Conservation (phyloP, 2,329 filamentous ascomycete genomes). For the Penicillium decumbens region DNA sequence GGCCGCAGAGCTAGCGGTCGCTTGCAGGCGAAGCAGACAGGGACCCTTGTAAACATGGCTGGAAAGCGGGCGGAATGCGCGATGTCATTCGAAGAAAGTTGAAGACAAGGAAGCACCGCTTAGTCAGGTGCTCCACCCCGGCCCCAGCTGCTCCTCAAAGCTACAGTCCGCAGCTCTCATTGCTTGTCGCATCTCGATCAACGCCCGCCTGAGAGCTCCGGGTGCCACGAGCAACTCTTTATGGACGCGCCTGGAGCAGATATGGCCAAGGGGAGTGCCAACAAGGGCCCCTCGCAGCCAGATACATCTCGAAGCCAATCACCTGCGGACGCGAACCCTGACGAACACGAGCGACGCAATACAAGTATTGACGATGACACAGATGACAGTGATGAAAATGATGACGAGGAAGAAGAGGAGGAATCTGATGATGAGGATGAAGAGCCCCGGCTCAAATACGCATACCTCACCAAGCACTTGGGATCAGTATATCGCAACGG, state of each 20-base stretch:
- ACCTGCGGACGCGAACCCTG: constrained; percentile 12
- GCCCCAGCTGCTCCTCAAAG: constrained; percentile 19
- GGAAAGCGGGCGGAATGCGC: not conserved
- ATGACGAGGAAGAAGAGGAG: constrained; percentile 51
- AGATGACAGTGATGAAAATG: constrained; percentile 26
- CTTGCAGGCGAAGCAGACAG: constrained; percentile 33
- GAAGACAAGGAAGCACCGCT: constrained; percentile 12
- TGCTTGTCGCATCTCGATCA: constrained; percentile 20
- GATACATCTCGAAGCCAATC: constrained; percentile 19
- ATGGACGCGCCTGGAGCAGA: constrained; percentile 40
- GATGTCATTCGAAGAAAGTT: constrained; percentile 14
- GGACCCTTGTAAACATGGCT: constrained; percentile 32
- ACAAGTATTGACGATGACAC: constrained; percentile 21
- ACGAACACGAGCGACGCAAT: constrained; percentile 14
- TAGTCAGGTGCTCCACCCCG: constrained; percentile 21
- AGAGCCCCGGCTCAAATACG: constrained; percentile 90
- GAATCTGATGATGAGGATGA: constrained; percentile 84
- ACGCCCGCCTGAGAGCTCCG: constrained; percentile 19
- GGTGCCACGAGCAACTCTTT: constrained; percentile 28
- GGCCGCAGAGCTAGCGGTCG: constrained; percentile 22
- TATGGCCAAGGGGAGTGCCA: constrained; percentile 24
- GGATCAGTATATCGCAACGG: constrained; percentile 83
- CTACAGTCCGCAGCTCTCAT: constrained; percentile 10
- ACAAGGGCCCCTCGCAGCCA: constrained; percentile 18
- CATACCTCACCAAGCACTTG: constrained; percentile 74